A percentile compares a stretch with the other conserved stretches of the same genome.
phyloP scores from a whole-genome alignment of 768 basidiomycete species.

The Boletus rubroflammeus region DNA sequence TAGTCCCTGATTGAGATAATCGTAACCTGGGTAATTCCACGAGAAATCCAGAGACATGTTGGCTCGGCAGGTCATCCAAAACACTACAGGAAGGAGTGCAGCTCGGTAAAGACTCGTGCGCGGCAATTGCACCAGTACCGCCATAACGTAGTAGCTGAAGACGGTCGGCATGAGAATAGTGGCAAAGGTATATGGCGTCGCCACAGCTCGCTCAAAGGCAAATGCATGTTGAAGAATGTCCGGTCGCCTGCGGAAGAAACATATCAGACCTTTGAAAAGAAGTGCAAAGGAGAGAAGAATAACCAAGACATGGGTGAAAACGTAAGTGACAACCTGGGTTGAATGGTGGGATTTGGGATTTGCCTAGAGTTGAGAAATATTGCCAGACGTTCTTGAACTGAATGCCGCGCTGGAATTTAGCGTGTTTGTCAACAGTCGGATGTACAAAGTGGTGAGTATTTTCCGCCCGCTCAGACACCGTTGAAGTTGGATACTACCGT shows the following conservation, averaged over 20 bases:
- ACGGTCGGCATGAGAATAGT: slow-evolving; percentile 41
- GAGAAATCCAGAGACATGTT: slow-evolving; percentile 28
- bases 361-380: no score
- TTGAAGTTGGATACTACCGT: no score
- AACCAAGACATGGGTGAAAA: slow-evolving; percentile 12
- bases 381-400: no score
- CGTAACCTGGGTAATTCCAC: slow-evolving; percentile 6
- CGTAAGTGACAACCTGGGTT: no score
- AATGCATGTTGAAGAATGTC: slow-evolving; percentile 12
- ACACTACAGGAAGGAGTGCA: slow-evolving; percentile 47
- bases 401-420: no score
- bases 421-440: not conserved
- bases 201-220: slow-evolving; percentile 11
- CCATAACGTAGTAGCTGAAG: slow-evolving; percentile 47
- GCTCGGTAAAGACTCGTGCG: slow-evolving; percentile 41
- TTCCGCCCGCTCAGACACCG: no score
- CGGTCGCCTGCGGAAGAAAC: slow-evolving; percentile 1
- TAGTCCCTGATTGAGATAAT: slow-evolving; percentile 21
- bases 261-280: not conserved
- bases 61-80: slow-evolving; percentile 43
- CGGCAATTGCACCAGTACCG: slow-evolving; percentile 49
- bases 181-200: slow-evolving; percentile 29
- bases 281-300: not conserved
- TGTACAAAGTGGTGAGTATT: not conserved
- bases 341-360: no score